These are phyloP conservation scores for Aspergillus texensis DNA, from an alignment of 2,329 filamentous ascomycete species.

Conservation along the genomic window DNA sequence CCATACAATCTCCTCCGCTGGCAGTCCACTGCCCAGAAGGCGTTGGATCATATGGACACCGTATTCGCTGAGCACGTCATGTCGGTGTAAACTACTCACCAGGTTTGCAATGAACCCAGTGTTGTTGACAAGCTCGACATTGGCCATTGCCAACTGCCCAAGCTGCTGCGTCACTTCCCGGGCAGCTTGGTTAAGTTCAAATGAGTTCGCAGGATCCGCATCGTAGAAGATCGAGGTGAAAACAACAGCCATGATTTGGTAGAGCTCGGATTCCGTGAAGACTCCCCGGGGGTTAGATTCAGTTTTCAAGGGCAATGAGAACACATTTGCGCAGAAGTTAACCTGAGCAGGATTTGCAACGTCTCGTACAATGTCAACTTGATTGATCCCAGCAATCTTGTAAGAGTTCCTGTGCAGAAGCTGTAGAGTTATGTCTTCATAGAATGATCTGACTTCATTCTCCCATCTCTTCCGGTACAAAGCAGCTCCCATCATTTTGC, in stretches of 20 bases:
- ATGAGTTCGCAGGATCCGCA: constrained; percentile 55
- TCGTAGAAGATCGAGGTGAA: constrained; percentile 60
- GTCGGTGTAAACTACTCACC: constrained; percentile 43
- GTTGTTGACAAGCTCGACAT: constrained; percentile 50
- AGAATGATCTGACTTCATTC: constrained; percentile 50
- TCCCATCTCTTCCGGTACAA: constrained; percentile 52
- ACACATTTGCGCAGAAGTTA: constrained; percentile 58
- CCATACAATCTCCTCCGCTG: constrained; percentile 56
- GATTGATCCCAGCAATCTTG: constrained; percentile 47
- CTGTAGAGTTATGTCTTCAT: constrained; percentile 50
- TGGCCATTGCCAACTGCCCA: constrained; percentile 52
- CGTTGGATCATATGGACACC: constrained; percentile 60
- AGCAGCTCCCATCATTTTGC: constrained; percentile 46
- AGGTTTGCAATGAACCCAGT: constrained; percentile 45
- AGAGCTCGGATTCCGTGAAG: constrained; percentile 58
- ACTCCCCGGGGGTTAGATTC: constrained; percentile 53
- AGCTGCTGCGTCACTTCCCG: constrained; percentile 52
- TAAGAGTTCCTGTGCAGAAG: constrained; percentile 50
- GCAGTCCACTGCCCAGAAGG: constrained; percentile 51
- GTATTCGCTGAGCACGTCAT: constrained; percentile 53
- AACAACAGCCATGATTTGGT: constrained; percentile 55
- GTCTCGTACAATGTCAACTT: constrained; percentile 54
- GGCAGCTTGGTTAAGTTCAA: constrained; percentile 54
- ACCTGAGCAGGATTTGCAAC: constrained; percentile 57
- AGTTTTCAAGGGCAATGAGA: constrained; percentile 59